Base-by-base conservation (phyloP, 1,284 basidiomycete genomes). In the Irpex sp. region DNA sequence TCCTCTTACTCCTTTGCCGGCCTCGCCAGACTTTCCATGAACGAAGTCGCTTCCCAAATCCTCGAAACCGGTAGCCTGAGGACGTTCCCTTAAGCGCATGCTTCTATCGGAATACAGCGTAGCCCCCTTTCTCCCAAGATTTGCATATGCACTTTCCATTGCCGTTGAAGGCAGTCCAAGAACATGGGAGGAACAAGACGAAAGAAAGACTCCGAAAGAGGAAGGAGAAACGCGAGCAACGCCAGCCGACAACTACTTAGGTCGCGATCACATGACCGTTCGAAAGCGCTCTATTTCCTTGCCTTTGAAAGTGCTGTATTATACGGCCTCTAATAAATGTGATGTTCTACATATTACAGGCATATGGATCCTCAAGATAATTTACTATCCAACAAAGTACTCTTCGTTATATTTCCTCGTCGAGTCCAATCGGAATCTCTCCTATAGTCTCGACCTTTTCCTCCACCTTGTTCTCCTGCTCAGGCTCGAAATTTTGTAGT, bases 401-500 rank as follows among this genome's bases (percentile, higher is more conserved):
- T 16, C 6, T 12, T 28, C 28, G 35, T 54, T 35, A 54, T 28
- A 54, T 16, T 54, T 54, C 52, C 33, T 54, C 28, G 16, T 37
- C 47, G 61, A 65, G 21, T 65, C 67, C 48, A 64, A 60, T 65
- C 68, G 19, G 19, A 21, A 21, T 10, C 48, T 54, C 52, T 35
- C 14, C 28, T 6, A n/a, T 14, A 45, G 39, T 45, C 9, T 54
- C 52, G 12, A 35, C 33, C 14, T 23, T 9, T 33, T 16, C 28
- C n/a, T 35, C 21, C 1, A 16, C 28, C 33, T 54, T 54, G 12
- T 14, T 12, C 12, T 54, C 52, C 21, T 55, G 72, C 39, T 78
- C 75, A 4, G 77, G 72, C 56, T 91, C 85, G 60, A 87, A 81
- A 67, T 93, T 93, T 65, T 83, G 82, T 68, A 93, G 70, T 58